These are phyloP conservation scores for Brettanomyces bruxellensis DNA, from an alignment of 805 yeast genomes.

Conservation along the genomic window DNA sequence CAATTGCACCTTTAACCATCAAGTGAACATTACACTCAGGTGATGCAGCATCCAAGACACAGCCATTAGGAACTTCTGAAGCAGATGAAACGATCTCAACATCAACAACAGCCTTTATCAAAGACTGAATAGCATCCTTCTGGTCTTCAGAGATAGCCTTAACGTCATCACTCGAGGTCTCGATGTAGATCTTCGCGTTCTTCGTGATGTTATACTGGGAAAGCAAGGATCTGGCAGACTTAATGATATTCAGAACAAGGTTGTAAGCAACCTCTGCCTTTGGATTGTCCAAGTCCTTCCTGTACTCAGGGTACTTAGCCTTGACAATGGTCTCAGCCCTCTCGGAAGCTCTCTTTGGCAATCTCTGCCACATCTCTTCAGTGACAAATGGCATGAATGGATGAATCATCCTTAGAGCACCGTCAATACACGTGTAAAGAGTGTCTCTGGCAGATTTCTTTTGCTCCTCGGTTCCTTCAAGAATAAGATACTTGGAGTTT, in stretches of 20 bases:
- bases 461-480: slow-evolving; percentile 84
- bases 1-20: slow-evolving; percentile 90
- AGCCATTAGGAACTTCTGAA: slow-evolving; percentile 72
- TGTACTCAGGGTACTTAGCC: slow-evolving; percentile 70
- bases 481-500: slow-evolving; percentile 86
- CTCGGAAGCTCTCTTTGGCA: slow-evolving; percentile 79
- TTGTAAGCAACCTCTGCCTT: slow-evolving; percentile 72
- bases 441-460: slow-evolving; percentile 89
- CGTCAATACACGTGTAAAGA: slow-evolving; percentile 84
- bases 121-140: slow-evolving; percentile 78
- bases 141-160: slow-evolving; percentile 55
- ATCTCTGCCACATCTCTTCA: slow-evolving; percentile 98
- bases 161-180: slow-evolving; percentile 42
- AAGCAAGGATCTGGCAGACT: slow-evolving; percentile 84
- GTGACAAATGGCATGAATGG: slow-evolving; percentile 98
- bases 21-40: slow-evolving; percentile 81
- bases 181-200: slow-evolving; percentile 81
- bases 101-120: slow-evolving; percentile 82
- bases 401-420: slow-evolving; percentile 84
- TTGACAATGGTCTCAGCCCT: slow-evolving; percentile 60
- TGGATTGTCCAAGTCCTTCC: slow-evolving; percentile 49
- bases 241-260: slow-evolving; percentile 75
- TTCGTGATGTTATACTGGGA: slow-evolving; percentile 84
- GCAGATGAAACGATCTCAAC: slow-evolving; percentile 52
- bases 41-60: slow-evolving; percentile 75